phyloP scores from a whole-genome alignment of 768 basidiomycete genomes.

The Podaxis mareebaensis region DNA sequence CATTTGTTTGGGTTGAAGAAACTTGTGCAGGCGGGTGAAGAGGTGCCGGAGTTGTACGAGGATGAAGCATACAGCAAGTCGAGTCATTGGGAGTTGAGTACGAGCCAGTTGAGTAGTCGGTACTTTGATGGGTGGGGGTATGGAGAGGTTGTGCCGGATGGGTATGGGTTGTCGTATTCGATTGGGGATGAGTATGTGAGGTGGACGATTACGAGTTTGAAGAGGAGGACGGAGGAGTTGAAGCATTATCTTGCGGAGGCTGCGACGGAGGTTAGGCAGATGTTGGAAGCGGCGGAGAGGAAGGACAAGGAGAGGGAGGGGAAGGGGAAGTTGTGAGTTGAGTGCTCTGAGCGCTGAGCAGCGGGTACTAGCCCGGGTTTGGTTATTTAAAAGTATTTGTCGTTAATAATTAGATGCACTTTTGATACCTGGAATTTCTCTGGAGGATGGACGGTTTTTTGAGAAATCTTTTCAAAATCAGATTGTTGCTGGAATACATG shows the following conservation, averaged over 20 bases:
- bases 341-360: too few relatives aligned
- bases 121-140: slow-evolving; percentile 95
- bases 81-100: slow-evolving; percentile 91
- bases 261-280: slow-evolving; percentile 70
- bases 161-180: slow-evolving; percentile 89
- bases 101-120: slow-evolving; percentile 78
- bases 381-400: not conserved
- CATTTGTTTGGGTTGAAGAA: slow-evolving; percentile 62
- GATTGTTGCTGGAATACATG: not conserved
- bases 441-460: not conserved
- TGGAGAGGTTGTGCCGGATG: slow-evolving; percentile 92
- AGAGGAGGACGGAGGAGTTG: slow-evolving; percentile 51
- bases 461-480: not conserved
- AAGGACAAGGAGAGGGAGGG: slow-evolving; percentile 34
- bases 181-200: slow-evolving; percentile 84
- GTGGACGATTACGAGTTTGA: slow-evolving; percentile 87
- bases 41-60: slow-evolving; percentile 69
- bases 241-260: slow-evolving; percentile 78
- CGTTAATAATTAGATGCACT: not conserved
- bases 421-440: not conserved
- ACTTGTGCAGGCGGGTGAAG: slow-evolving; percentile 56
- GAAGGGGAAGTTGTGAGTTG: slow-evolving; percentile 19
- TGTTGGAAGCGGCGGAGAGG: slow-evolving; percentile 70
- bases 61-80: slow-evolving; percentile 71
- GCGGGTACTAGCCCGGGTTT: too few relatives aligned